Conservation (phyloP, 179 eudicot species). For the Gypsophila paniculata region DNA sequence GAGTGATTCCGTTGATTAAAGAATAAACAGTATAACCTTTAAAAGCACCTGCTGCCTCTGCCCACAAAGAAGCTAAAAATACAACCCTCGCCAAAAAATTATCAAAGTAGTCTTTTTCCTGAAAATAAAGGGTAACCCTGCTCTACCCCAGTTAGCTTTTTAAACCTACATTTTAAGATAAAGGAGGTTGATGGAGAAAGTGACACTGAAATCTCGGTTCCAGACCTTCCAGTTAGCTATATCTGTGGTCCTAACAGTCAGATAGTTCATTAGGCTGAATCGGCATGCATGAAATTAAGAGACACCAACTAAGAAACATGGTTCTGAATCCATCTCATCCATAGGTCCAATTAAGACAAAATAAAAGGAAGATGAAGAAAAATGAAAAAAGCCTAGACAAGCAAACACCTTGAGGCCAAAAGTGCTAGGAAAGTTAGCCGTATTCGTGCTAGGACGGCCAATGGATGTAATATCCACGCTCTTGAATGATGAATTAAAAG, state of each 20-base stretch:
- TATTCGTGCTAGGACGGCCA: slow-evolving; percentile 41
- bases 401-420: slow-evolving; percentile 80
- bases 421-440: slow-evolving; percentile 29
- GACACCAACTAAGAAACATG: not conserved
- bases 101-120: no score
- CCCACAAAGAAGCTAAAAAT: not conserved
- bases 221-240: slow-evolving; percentile 18
- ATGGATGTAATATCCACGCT: slow-evolving; percentile 66
- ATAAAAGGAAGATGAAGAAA: not conserved
- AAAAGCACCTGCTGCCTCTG: not conserved
- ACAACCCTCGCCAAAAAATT: not conserved
- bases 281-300: not conserved
- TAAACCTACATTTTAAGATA: not conserved
- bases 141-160: not conserved
- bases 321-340: not conserved
- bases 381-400: slow-evolving; percentile 19
- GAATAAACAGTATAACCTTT: not conserved
- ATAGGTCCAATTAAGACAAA: not conserved
- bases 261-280: not conserved
- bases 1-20: not conserved
- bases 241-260: not conserved
- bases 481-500: slow-evolving; percentile 44
- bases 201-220: not conserved
- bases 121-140: not conserved
- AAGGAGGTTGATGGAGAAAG: slow-evolving; percentile 2